Evolutionary conservation across 352 stramenopile genomes (phyloP).

Genomic region (Globisporangium camurandrum): DNA sequence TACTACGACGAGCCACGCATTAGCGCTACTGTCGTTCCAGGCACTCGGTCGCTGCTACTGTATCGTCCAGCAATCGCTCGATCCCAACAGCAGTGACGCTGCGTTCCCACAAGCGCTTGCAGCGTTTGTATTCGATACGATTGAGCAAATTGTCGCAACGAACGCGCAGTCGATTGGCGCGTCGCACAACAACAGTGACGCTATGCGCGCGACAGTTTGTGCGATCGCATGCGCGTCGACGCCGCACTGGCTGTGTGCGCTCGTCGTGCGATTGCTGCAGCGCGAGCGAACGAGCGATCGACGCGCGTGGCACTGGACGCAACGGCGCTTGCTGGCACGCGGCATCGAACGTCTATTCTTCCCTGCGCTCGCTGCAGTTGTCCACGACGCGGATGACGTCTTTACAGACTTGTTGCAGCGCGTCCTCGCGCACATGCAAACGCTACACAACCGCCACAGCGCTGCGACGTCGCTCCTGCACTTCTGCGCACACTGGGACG

Average conservation of each 20-base stretch:
- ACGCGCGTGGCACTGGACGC: conserved; percentile 4
- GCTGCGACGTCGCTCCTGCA: background rate
- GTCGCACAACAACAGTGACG: conserved; percentile 9
- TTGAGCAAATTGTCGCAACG: conserved; percentile 16
- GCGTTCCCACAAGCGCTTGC: conserved; percentile 22
- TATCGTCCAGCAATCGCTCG: background rate
- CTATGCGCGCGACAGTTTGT: conserved; percentile 15
- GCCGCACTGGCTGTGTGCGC: conserved; percentile 15
- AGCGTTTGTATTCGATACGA: conserved; percentile 18
- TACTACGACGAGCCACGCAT: too few relatives aligned
- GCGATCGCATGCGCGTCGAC: conserved; percentile 19
- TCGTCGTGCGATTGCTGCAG: conserved; percentile 19
- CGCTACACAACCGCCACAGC: background rate
- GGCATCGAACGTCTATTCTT: conserved; percentile 29
- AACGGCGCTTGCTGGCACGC: conserved; percentile 5
- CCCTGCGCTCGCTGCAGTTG: conserved; percentile 14
- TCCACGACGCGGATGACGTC: background rate
- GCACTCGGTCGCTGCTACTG: conserved; percentile 1
- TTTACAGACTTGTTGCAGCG: background rate
- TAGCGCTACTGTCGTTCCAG: too few relatives aligned
- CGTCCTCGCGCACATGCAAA: background rate
- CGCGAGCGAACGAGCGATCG: background rate
- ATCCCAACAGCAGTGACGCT: background rate
- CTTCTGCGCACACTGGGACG: conserved; percentile 13
- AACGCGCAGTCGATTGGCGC: conserved; percentile 24